These are phyloP conservation scores for Priceomyces medius DNA, from an alignment of 805 yeast species.

Conservation along the genomic window DNA sequence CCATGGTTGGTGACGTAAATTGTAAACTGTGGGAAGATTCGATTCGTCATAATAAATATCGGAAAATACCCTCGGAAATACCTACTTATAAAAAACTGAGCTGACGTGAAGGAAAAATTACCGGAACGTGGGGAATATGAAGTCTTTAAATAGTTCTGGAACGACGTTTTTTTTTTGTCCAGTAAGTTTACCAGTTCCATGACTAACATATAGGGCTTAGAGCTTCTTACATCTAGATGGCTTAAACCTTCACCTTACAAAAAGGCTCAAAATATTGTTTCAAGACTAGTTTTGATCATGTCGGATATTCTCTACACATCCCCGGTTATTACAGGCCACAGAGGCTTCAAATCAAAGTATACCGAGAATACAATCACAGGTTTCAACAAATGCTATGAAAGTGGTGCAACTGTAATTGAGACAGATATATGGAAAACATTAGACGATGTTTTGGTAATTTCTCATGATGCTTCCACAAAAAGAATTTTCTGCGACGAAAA, in stretches of 20 bases:
- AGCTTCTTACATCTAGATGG: background rate
- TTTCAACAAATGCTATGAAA: conserved; percentile 33
- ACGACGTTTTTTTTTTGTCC: too few relatives aligned
- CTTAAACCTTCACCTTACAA: background rate
- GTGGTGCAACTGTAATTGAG: conserved; percentile 41
- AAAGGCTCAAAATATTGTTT: background rate
- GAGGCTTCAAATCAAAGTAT: conserved; percentile 42
- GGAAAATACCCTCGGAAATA: too few relatives aligned
- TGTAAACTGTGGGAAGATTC: too few relatives aligned
- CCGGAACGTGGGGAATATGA: too few relatives aligned
- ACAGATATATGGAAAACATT: conserved; percentile 43
- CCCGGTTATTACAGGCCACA: conserved; percentile 39
- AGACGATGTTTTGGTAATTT: conserved; percentile 38
- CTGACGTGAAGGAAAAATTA: too few relatives aligned
- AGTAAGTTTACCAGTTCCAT: too few relatives aligned
- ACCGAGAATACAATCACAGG: conserved; percentile 42
- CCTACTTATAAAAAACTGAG: too few relatives aligned
- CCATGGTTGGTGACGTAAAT: too few relatives aligned
- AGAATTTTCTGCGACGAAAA: conserved; percentile 34
- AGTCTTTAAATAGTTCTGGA: too few relatives aligned
- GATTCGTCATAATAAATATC: too few relatives aligned
- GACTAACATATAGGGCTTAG: too few relatives aligned
- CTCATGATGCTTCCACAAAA: conserved; percentile 40
- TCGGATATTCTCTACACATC: conserved; percentile 4
- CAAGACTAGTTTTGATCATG: conserved; percentile 1